Base-by-base conservation (phyloP, 352 stramenopile genomes). In the Globisporangium perplexum region DNA sequence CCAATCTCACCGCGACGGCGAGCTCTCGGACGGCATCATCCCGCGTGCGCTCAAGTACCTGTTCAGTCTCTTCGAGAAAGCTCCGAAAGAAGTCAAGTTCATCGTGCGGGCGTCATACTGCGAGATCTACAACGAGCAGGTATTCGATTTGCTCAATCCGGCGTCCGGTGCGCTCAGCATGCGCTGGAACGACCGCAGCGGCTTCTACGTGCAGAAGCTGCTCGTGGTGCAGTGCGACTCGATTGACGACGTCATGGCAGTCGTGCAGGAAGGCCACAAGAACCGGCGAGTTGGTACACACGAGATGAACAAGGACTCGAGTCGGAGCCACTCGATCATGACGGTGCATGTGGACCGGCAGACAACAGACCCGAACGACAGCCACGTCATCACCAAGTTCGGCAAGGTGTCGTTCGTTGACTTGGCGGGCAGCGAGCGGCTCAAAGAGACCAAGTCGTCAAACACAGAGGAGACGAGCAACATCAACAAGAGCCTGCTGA, bases 41-140 rank as follows among this genome's bases (percentile, higher is more conserved):
- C 80, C 80, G 22, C 69, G 82, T 31, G 66, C 82, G n/a, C 65
- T 90, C n/a, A 75, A 82, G 28, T 84, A 89, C 45, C 60, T 92
- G 20, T 92, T 79, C 49, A 24, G 46, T 2, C 55, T 76, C 22
- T 74, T 89, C 39, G 68, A 80, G 35, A 57, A 58, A 41, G 66
- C 75, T 1, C 65, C 73, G 0, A 69, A 63, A 22, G 68, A 74
- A 22, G 69, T 80, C 23, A 80, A 75, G 50, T 89, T 83, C 47
- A 60, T 87, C 18, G 66, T 90, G 31, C 77, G 78, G 24, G 79
- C 79, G 7, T 89, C 79, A 15, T 90, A 86, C 55, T 90, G 77
- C 48, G 79, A 93, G 54, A 88, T 93, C 59, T 93, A 93, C 70
- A 93, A 93, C 63, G 82, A 93, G 52, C 77, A 90, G 31, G 78